Base-by-base conservation (phyloP, 208 protist species). In the Leishmania arabica region DNA sequence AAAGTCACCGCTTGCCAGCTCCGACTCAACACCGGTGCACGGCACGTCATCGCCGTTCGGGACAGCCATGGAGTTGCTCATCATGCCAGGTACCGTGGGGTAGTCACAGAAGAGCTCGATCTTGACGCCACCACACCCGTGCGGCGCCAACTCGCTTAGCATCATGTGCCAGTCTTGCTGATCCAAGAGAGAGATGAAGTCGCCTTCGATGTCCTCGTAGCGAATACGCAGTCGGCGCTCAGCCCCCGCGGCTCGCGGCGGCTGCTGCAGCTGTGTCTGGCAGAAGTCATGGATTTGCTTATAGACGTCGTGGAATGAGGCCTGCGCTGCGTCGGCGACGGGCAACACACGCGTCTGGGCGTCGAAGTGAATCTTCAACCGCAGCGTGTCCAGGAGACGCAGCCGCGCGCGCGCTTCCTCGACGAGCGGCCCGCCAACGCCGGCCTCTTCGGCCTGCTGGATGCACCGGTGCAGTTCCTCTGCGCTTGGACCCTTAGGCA, bases 201-300 rank as follows among this genome's bases (percentile, higher is more conserved):
- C 93, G 68, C 93, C 92, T n/a, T 97, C 93, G 4, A 37, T 31
- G 80, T 97, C 93, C 77, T 93, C 88, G 79, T 97, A 97, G 51
- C 91, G 92, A 54, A 97, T 86, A 53, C 93, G 90, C 79, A 97
- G 87, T 42, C 87, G 81, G 27, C 88, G 85, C 8, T 84, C 87
- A 3, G 62, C 45, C 24, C 78, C 70, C 47, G n/a, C 17, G 47
- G 82, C 79, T 27, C 4, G 72, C 71, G 17, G 51, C n/a, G 45
- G 53, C 34, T 49, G 47, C 54, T 56, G 62, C 45, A 42, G 40
- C 51, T 84, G 75, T 45, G 53, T 53, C 27, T 80, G 85, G 77
- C 93, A 96, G 51, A 91, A 77, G 21, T 75, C 86, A 62, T 87
- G 84, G 24, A 96, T 83, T 60, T 91, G 88, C 34, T 88, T 79